Conservation (phyloP, 257 asterid species). For the Solanum piurae region DNA sequence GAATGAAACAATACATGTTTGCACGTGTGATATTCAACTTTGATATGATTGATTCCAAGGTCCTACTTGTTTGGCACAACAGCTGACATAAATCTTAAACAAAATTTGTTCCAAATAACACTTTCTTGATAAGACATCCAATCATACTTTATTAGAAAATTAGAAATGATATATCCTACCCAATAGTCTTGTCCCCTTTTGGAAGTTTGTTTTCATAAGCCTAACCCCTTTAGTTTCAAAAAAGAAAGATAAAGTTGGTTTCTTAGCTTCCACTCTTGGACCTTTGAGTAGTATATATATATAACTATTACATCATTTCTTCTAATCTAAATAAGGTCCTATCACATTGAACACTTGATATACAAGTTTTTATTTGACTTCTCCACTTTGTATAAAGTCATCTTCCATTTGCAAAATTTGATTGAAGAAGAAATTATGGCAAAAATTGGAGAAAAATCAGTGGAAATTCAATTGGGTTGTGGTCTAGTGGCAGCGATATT, state of each 20-base stretch:
- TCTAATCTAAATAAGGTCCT: not conserved
- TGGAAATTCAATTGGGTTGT: conserved; percentile 37
- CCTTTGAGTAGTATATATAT: not conserved
- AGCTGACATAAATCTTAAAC: not conserved
- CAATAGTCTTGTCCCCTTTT: conserved; percentile 6
- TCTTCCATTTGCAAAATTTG: not conserved
- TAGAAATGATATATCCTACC: not conserved
- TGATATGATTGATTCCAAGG: not conserved
- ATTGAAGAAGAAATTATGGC: conserved; percentile 16
- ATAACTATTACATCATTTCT: not conserved
- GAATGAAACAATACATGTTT: not conserved
- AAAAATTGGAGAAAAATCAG: conserved; percentile 8
- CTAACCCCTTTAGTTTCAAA: conserved; percentile 9
- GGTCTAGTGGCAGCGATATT: conserved; percentile 37
- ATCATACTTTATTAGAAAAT: not conserved
- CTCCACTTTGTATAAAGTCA: not conserved
- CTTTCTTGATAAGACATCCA: not conserved
- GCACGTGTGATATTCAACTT: not conserved
- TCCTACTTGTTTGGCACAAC: conserved; percentile 14
- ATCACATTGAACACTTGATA: conserved; percentile 30
- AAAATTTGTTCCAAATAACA: conserved; percentile 5
- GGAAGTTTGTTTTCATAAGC: conserved; percentile 1
- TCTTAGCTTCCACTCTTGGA: conserved; percentile 41
- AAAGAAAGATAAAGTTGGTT: conserved; percentile 23
- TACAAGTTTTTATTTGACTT: conserved; percentile 18